Conservation (phyloP, 345 rosid species). For the Turnera subulata region DNA sequence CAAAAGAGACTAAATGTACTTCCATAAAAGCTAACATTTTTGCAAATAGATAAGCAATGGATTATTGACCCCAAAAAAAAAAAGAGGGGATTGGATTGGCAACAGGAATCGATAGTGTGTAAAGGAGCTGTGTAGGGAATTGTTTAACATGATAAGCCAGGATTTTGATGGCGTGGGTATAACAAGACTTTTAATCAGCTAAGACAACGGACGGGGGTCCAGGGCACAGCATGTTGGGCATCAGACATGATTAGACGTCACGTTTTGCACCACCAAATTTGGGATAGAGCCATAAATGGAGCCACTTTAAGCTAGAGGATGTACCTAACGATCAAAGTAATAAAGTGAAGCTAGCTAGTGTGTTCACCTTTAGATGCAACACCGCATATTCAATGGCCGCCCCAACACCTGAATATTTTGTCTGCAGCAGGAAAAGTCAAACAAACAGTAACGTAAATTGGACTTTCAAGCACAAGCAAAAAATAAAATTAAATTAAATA, state of each 20-base stretch:
- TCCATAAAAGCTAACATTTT: too few relatives aligned
- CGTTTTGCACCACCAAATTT: constrained; percentile 8
- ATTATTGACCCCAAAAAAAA: too few relatives aligned
- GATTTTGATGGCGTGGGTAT: too few relatives aligned
- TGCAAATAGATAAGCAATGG: too few relatives aligned
- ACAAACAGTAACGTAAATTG: background rate
- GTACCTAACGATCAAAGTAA: background rate
- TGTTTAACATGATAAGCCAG: too few relatives aligned
- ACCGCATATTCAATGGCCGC: constrained; percentile 98
- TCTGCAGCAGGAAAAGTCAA: constrained; percentile 34
- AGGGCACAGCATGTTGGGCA: constrained; percentile 7
- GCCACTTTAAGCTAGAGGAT: background rate
- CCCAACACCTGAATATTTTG: constrained; percentile 62
- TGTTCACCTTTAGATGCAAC: constrained; percentile 72
- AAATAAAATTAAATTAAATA: background rate
- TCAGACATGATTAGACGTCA: constrained; percentile 18
- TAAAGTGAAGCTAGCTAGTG: background rate
- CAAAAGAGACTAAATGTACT: too few relatives aligned
- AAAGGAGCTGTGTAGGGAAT: too few relatives aligned
- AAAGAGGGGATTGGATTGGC: too few relatives aligned
- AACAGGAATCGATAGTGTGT: too few relatives aligned
- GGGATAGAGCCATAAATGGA: too few relatives aligned
- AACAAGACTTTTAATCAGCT: too few relatives aligned
- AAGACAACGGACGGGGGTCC: too few relatives aligned
- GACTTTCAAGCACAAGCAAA: background rate